Evolutionary conservation across 495 filamentous ascomycete genomes (phyloP).

Genomic region (Terfezia claveryi): DNA sequence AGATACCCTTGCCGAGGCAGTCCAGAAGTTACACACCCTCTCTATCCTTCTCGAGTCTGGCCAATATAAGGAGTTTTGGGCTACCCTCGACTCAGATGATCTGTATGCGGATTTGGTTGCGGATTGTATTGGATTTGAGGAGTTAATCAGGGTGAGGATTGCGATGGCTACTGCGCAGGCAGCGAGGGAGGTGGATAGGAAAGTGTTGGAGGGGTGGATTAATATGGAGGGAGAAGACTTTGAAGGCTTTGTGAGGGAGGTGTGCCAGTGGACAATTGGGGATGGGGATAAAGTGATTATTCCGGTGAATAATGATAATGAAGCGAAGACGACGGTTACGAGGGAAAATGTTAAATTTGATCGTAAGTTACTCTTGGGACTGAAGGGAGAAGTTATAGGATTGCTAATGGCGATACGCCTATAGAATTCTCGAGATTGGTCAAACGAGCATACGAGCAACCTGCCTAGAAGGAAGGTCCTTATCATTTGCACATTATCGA

Average conservation of each 20-base stretch:
- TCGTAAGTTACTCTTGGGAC: conserved; percentile 25
- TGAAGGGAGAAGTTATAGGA: not conserved
- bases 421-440: conserved; percentile 54
- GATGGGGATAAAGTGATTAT: conserved; percentile 41
- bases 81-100: conserved; percentile 75
- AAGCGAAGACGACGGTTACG: conserved; percentile 88
- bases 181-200: conserved; percentile 56
- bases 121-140: conserved; percentile 89
- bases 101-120: conserved; percentile 88
- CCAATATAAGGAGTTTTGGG: conserved; percentile 82
- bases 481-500: not conserved
- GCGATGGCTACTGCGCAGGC: conserved; percentile 74
- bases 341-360: conserved; percentile 93
- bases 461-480: conserved; percentile 29
- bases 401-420: not conserved
- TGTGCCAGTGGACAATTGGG: conserved; percentile 71
- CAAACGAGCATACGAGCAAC: conserved; percentile 74
- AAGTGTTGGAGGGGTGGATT: conserved; percentile 68
- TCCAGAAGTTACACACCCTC: conserved; percentile 66
- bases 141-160: conserved; percentile 79
- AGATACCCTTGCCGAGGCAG: conserved; percentile 54
- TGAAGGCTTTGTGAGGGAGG: conserved; percentile 56
- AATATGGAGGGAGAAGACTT: conserved; percentile 53
- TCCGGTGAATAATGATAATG: conserved; percentile 91
- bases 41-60: conserved; percentile 69